A percentile compares a stretch with the other conserved stretches of the same genome.
These are phyloP conservation scores for Arthroderma sp. DNA, from an alignment of 2,329 filamentous ascomycete species.

Conservation along the genomic window DNA sequence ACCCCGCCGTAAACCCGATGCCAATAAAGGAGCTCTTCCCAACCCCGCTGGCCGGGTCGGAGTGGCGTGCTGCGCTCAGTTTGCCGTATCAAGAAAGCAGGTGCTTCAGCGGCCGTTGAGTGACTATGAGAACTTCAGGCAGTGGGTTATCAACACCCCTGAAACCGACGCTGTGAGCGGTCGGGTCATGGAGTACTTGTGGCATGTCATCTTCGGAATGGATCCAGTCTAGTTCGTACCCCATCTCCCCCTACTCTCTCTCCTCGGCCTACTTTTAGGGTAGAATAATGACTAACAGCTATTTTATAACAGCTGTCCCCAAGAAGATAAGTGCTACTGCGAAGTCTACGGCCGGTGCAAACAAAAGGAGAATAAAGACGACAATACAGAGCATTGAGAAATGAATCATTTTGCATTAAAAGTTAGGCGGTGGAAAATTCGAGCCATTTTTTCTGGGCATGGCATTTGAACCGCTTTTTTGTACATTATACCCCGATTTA, in stretches of 20 bases:
- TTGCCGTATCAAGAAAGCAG: constrained; percentile 42
- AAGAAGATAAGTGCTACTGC: constrained; percentile 12
- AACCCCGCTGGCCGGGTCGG: constrained; percentile 31
- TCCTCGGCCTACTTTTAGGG: not conserved
- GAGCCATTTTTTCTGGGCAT: no score
- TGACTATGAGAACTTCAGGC: constrained; percentile 39
- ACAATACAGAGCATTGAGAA: not conserved
- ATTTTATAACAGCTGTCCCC: constrained; percentile 10
- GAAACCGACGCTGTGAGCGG: constrained; percentile 40
- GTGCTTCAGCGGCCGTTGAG: constrained; percentile 32
- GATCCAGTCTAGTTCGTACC: constrained; percentile 16
- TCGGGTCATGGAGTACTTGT: constrained; percentile 46
- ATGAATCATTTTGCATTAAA: no score
- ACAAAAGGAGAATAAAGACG: not conserved
- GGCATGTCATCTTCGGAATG: constrained; percentile 40
- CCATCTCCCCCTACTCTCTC: not conserved
- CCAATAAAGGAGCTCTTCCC: constrained; percentile 8
- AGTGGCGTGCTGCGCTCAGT: constrained; percentile 47
- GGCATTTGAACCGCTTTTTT: no score
- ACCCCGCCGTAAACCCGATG: constrained; percentile 19
- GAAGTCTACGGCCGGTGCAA: constrained; percentile 13
- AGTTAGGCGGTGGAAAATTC: no score
- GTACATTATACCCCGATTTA: no score
- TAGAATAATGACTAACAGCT: not conserved
- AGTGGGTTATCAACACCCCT: constrained; percentile 43